Base-by-base conservation (phyloP, 192 early-diverging fungal species). In the Phycomyces nitens region DNA sequence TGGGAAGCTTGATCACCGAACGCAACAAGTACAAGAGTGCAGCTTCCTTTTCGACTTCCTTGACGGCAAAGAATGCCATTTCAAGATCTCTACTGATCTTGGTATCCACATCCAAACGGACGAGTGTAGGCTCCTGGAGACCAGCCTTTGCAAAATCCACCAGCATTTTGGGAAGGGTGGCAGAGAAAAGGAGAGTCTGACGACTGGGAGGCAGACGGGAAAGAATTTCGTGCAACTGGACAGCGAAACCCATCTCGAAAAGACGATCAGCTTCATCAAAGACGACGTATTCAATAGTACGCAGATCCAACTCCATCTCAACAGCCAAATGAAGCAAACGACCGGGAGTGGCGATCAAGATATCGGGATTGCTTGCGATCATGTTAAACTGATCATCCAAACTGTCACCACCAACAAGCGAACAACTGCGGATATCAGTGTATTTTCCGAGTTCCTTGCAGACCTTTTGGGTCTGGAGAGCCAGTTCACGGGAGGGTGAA, bases 211-310 rank as follows among this genome's bases (percentile, higher is more conserved):
- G 94, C 41, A 99, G 73, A 38, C 90, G 82, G 58, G 82, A 80
- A 63, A 96, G 74, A 68, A 99, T 92, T 73, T 99, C 97, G 47
- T 92, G 88, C 60, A 99, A 81, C 75, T 99, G 97, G 22, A 92
- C 90, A 5, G 92, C 89, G 68, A 99, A 99, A 26, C 97, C 96
- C 76, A 97, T 87, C 74, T 98, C 96, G 73, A 98, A 98, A 55
- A 98, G 80, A 14, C 97, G 85, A 84, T 99, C 96, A n/a, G 96
- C 96, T 71, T 99, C 97, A 72, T 99, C 95, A 83, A 97, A 97
- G 0, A 97, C 95, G 75, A 99, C 85, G 74, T 95, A 95, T 73
- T 97, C 92, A 26, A 97, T 88, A 5, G 88, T 92, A 59, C 83
- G 85, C 55, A 99, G 67, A 61, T 94, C 92, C 52, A 95, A 70